phyloP scores from a whole-genome alignment of 768 basidiomycete species.

The Suillus decipiens region DNA sequence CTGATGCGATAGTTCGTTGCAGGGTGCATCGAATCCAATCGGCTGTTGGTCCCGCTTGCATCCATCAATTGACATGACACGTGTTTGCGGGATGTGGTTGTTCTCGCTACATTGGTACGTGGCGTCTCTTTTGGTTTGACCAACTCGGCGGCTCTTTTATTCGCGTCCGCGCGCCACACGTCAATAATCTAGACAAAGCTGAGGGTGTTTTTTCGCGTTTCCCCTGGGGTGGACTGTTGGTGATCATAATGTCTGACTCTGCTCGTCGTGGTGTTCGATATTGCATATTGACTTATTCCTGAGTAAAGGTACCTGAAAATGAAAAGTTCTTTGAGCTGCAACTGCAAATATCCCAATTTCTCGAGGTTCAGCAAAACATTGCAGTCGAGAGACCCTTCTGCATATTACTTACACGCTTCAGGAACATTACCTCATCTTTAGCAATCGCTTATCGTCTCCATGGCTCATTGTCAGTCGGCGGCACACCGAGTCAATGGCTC shows the following conservation, averaged over 20 bases:
- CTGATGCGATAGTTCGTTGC: not conserved
- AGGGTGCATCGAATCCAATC: not conserved
- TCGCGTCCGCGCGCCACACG: not conserved
- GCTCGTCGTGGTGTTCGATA: not conserved
- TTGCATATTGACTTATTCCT: not conserved
- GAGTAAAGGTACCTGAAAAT: not conserved
- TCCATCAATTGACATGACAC: not conserved
- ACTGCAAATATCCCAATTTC: not conserved
- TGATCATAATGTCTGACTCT: not conserved
- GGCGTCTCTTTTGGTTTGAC: not conserved
- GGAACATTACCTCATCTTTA: conserved; percentile 2
- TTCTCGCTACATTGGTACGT: not conserved
- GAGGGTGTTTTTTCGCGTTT: not conserved
- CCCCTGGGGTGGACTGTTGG: not conserved
- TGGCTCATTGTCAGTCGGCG: not conserved
- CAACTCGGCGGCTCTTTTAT: not conserved
- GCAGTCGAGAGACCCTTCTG: not conserved
- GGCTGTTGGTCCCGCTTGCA: not conserved
- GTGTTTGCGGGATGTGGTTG: not conserved
- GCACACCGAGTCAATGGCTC: not conserved
- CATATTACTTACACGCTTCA: not conserved
- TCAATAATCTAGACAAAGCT: not conserved
- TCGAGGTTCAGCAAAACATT: not conserved
- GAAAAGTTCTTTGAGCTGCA: not conserved
- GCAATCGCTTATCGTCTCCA: not conserved